Conservation (phyloP, 2,329 filamentous ascomycete genomes). For the Claviceps sorghi region DNA sequence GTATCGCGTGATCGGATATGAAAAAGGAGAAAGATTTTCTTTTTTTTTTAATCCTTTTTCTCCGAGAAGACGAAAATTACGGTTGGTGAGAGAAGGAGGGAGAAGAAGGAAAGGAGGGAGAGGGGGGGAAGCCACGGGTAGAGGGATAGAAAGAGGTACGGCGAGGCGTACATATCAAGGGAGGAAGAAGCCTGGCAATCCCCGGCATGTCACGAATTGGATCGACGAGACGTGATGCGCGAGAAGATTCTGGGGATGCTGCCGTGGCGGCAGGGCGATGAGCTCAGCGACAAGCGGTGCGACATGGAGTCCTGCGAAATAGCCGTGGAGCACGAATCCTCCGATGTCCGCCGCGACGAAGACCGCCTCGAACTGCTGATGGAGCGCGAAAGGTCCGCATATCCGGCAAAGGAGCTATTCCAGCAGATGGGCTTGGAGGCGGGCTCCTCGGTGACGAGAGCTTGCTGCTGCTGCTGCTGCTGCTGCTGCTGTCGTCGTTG, state of each 20-base stretch:
- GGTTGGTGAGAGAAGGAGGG: background rate
- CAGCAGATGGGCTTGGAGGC: slow-evolving; percentile 1
- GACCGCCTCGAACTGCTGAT: slow-evolving; percentile 1
- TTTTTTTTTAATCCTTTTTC: background rate
- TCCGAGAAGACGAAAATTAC: background rate
- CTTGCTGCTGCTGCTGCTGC: background rate
- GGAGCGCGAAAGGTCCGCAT: background rate
- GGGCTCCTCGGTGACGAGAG: background rate
- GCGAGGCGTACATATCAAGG: too few species aligned
- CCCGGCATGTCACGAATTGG: background rate
- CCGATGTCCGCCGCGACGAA: slow-evolving; percentile 3
- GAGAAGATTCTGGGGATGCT: slow-evolving; percentile 6
- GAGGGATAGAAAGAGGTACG: too few species aligned
- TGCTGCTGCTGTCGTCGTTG: background rate
- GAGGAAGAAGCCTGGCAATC: background rate
- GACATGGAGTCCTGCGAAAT: slow-evolving; percentile 3
- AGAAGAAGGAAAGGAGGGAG: background rate
- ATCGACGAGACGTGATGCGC: slow-evolving; percentile 5
- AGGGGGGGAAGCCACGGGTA: background rate
- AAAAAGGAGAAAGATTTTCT: background rate
- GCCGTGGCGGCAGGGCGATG: slow-evolving; percentile 5
- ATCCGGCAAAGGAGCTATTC: background rate
- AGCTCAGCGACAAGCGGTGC: slow-evolving; percentile 5
- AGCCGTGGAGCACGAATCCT: slow-evolving; percentile 3
- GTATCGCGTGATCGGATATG: background rate